phyloP scores from a whole-genome alignment of 495 filamentous ascomycete species.

The Glarea lozoyensis region DNA sequence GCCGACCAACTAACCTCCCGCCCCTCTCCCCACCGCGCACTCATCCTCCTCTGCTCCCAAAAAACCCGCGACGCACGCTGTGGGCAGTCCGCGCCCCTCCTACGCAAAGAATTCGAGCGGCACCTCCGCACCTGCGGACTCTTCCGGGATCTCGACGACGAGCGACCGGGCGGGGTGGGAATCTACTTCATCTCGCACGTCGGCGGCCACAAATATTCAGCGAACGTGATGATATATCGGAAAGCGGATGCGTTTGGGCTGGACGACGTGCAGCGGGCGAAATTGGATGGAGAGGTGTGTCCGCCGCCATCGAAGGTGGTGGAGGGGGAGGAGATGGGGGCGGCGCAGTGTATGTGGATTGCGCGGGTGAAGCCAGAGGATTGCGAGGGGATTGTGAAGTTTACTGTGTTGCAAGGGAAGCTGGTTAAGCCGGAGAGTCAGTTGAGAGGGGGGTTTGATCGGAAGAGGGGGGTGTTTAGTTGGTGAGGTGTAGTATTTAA shows the following conservation, averaged over 20 bases:
- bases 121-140: conserved; percentile 79
- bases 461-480: conserved; percentile 68
- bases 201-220: conserved; percentile 88
- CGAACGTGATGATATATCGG: conserved; percentile 87
- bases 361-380: conserved; percentile 84
- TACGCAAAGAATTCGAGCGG: conserved; percentile 78
- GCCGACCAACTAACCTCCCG: conserved; percentile 52
- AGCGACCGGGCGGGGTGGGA: conserved; percentile 79
- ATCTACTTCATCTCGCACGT: conserved; percentile 96
- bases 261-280: conserved; percentile 30
- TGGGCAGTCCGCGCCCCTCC: conserved; percentile 82
- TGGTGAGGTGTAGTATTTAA: too few species aligned
- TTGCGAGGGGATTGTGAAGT: conserved; percentile 86
- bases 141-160: conserved; percentile 79
- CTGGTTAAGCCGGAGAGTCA: conserved; percentile 80
- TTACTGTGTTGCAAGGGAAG: conserved; percentile 87
- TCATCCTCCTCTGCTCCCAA: conserved; percentile 92
- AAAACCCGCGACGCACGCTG: conserved; percentile 89
- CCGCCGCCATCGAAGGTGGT: conserved; percentile 15
- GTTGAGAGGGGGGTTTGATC: conserved; percentile 85
- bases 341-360: conserved; percentile 88
- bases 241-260: conserved; percentile 51
- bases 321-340: conserved; percentile 40
- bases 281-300: conserved; percentile 21
- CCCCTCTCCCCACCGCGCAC: conserved; percentile 67